These are phyloP conservation scores for Plantago elongata DNA, from an alignment of 257 asterid genomes.

Conservation along the genomic window DNA sequence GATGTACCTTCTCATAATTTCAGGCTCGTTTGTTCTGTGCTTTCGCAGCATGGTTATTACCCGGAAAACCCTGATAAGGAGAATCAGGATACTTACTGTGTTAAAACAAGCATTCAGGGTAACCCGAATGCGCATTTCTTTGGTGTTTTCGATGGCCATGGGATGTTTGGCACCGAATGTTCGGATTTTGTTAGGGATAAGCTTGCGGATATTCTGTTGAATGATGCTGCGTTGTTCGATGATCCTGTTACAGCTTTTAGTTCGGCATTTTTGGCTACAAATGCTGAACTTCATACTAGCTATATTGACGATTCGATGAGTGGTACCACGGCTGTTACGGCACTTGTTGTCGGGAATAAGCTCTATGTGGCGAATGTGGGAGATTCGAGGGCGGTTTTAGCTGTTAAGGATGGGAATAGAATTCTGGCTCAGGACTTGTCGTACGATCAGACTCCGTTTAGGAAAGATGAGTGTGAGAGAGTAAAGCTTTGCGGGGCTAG, in stretches of 20 bases:
- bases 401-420: slow-evolving; percentile 65
- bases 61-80: slow-evolving; percentile 87
- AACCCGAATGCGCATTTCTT: slow-evolving; percentile 89
- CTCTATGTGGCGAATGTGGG: slow-evolving; percentile 92
- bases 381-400: slow-evolving; percentile 83
- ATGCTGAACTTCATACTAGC: slow-evolving; percentile 71
- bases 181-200: slow-evolving; percentile 68
- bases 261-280: slow-evolving; percentile 58
- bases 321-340: slow-evolving; percentile 93
- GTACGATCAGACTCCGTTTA: slow-evolving; percentile 79
- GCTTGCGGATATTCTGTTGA: slow-evolving; percentile 58
- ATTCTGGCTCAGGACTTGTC: slow-evolving; percentile 74
- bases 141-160: slow-evolving; percentile 98
- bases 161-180: slow-evolving; percentile 72
- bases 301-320: slow-evolving; percentile 91
- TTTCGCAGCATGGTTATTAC: slow-evolving; percentile 74
- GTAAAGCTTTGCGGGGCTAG: slow-evolving; percentile 92
- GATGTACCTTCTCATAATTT: slow-evolving; percentile 75
- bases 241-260: slow-evolving; percentile 81
- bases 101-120: slow-evolving; percentile 58
- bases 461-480: slow-evolving; percentile 89
- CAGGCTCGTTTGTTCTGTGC: slow-evolving; percentile 59
- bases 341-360: slow-evolving; percentile 62
- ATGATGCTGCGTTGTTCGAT: slow-evolving; percentile 57
- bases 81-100: slow-evolving; percentile 79